phyloP scores from a whole-genome alignment of 1,284 basidiomycete species.

The Leccinum laetum region DNA sequence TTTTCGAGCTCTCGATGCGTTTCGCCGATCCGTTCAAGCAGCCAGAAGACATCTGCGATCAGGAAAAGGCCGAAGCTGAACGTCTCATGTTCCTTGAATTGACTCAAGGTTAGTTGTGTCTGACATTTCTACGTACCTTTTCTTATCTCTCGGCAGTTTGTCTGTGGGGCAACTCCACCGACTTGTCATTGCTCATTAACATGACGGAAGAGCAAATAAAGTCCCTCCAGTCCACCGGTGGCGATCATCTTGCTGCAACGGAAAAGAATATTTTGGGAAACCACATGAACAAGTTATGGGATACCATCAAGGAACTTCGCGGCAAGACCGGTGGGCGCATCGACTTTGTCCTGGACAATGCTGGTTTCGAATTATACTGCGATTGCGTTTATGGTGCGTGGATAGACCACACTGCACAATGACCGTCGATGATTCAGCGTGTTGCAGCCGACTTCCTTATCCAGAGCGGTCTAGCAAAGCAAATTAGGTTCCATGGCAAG shows the following conservation, averaged over 20 bases:
- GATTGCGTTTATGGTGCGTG: constrained; percentile 90
- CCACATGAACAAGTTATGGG: constrained; percentile 81
- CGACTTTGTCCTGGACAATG: constrained; percentile 89
- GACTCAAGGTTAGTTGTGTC: constrained; percentile 65
- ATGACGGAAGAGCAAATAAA: constrained; percentile 99
- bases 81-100: constrained; percentile 93
- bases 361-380: constrained; percentile 96
- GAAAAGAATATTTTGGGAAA: constrained; percentile 97
- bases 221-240: constrained; percentile 95
- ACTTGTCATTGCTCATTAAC: constrained; percentile 94
- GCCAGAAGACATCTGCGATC: constrained; percentile 51
- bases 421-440: constrained; percentile 8
- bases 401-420: not conserved
- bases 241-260: constrained; percentile 92
- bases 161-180: constrained; percentile 97
- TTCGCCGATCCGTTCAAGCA: constrained; percentile 87
- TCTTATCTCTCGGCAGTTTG: constrained; percentile 59
- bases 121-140: not conserved
- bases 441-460: constrained; percentile 81
- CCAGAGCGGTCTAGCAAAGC: constrained; percentile 84
- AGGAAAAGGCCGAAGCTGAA: constrained; percentile 73
- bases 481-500: constrained; percentile 94
- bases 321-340: constrained; percentile 78
- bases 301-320: constrained; percentile 72
- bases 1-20: constrained; percentile 93